Evolutionary conservation across 1,284 basidiomycete species (phyloP), one percentile per base, ranked within the genome.

Genomic region (Ceratobasidium papillatum): DNA sequence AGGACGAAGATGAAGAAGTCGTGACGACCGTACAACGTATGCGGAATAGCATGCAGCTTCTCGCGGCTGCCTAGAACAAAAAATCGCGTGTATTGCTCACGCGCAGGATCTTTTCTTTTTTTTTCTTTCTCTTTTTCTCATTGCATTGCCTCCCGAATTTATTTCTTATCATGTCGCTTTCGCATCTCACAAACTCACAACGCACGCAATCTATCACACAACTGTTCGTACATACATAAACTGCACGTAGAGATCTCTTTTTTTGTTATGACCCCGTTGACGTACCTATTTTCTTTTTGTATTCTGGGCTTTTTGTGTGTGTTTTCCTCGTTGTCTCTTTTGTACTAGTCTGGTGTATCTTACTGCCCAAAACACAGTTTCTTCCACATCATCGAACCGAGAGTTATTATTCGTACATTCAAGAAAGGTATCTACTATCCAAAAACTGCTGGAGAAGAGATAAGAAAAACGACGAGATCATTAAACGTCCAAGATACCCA

Each of bases 401-500:
- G 45, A 8, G 27, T 54, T 30, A 58, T 58, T 58, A 58, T 9
- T 56, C 43, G 38, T 62, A 45, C 41, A 45, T n/a, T 8, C 30
- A 17, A 19, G 34, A 61, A 9, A 38, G 38, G 3, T 61, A 38
- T 43, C 14, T 12, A 19, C 22, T 5, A 27, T 45, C 27, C 36
- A 11, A 27, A 58, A 34, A 14, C 54, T 32, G 11, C 19, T 34
- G 30, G 17, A 36, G 4, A 14, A 34, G 25, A 30, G 27, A 19
- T n/a, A 56, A 56, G 36, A 61, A n/a, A 47, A 47, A 45, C 14
- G 62, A 7, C 45, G 45, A 47, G 45, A 52, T 27, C 22, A 19
- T 19, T 65, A 65, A 22, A 49, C 51, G 25, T 85, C 84, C 61
- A 87, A 76, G 34, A 86, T 83, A 17, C 83, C 84, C 82, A 86